These are phyloP conservation scores for Fraxinus ornus DNA, from an alignment of 305 asterid genomes.

Conservation along the genomic window DNA sequence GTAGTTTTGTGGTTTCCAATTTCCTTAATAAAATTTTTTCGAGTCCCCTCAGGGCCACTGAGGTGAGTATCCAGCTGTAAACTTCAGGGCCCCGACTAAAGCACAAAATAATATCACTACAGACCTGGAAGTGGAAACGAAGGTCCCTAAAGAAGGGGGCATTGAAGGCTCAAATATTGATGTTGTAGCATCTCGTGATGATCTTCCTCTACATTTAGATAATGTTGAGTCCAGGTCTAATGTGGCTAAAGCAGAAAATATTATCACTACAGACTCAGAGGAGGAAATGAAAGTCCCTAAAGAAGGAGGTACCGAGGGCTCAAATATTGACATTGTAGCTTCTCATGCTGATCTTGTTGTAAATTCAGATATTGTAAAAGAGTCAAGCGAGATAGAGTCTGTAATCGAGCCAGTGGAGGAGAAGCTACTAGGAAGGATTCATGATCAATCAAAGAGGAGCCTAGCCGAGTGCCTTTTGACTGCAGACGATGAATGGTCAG, in stretches of 20 bases:
- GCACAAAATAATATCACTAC: neutral
- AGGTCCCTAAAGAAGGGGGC: neutral
- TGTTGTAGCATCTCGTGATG: neutral
- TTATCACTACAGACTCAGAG: neutral
- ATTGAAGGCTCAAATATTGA: neutral
- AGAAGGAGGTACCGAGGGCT: neutral
- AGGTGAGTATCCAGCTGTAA: too few relatives aligned
- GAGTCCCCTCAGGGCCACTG: too few relatives aligned
- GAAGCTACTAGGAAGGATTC: conserved; percentile 31
- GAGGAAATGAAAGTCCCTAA: neutral
- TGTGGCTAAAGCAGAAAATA: neutral
- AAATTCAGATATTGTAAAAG: neutral
- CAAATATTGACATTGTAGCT: neutral
- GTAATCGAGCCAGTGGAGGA: conserved; percentile 47
- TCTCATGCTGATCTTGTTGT: neutral
- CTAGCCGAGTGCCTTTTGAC: conserved; percentile 83
- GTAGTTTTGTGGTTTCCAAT: neutral
- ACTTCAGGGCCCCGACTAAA: too few relatives aligned
- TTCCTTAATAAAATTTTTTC: too few relatives aligned
- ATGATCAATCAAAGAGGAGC: conserved; percentile 83
- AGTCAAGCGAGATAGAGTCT: conserved; percentile 67
- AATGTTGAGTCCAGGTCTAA: neutral
- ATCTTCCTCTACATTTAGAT: neutral
- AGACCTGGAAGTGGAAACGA: neutral
- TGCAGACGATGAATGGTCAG: conserved; percentile 90